Evolutionary conservation across 2,329 filamentous ascomycete species (phyloP).

Genomic region (Sporothrix sp.): DNA sequence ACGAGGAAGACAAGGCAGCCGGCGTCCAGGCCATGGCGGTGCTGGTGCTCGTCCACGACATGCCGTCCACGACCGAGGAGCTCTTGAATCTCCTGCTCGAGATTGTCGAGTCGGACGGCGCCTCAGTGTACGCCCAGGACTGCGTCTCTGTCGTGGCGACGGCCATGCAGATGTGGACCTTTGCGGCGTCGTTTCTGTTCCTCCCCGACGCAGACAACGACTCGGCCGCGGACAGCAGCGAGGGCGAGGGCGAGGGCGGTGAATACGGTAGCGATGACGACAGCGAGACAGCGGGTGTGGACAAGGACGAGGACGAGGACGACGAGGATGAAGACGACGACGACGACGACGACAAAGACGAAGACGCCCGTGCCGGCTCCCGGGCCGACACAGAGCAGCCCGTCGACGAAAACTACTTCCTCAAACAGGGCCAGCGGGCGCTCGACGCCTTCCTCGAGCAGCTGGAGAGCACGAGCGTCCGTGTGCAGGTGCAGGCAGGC

Average conservation of each 20-base stretch:
- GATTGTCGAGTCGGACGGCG: conserved; percentile 70
- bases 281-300: conserved; percentile 23
- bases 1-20: conserved; percentile 53
- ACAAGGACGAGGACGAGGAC: conserved; percentile 49
- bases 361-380: not conserved
- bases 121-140: conserved; percentile 60
- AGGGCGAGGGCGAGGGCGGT: conserved; percentile 30
- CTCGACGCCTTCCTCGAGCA: conserved; percentile 79
- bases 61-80: conserved; percentile 56
- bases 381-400: not conserved
- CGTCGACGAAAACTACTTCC: conserved; percentile 32
- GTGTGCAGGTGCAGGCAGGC: conserved; percentile 68
- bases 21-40: conserved; percentile 66
- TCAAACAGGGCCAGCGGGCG: conserved; percentile 55
- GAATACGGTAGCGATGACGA: not conserved
- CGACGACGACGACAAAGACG: conserved; percentile 23
- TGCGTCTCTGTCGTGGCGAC: conserved; percentile 61
- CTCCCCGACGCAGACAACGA: too few relatives aligned
- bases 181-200: conserved; percentile 49
- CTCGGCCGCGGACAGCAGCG: conserved; percentile 48
- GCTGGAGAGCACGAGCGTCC: conserved; percentile 61
- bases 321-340: not conserved
- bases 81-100: conserved; percentile 67
- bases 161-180: conserved; percentile 68
- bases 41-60: conserved; percentile 65